Base-by-base conservation (phyloP, 1,139 yeast genomes). In the Kurtzmaniella quercitrusa region DNA sequence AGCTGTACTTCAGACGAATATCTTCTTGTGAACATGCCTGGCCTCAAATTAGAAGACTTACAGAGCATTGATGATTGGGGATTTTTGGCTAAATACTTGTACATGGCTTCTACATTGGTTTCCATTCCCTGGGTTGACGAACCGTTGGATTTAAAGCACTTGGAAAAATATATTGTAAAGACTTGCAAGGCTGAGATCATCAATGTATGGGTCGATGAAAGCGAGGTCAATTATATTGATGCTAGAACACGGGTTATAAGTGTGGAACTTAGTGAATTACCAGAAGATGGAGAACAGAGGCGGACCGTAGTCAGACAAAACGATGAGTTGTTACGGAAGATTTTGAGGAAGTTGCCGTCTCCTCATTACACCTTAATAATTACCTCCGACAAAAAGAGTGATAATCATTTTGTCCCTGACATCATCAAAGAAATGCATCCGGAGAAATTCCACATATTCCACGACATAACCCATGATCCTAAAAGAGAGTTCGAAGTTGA, bases 1-100 rank as follows among this genome's bases (percentile, higher is more conserved):
- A 70, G 73, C 37, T 89, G 96, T 56, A 66, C 81, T 1, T 78
- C 91, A 0, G 86, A 87, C 57, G 85, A 83, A 1, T 85, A 84
- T 52, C 55, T 89, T 2, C 61, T 88, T 14, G 69, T 87, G 1
- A 78, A 85, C 54, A 80, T 79, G 39, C 95, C 95, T 0, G 94
- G 94, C 0, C 60, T 88, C 44, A 61, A 62, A 2, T 64, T 73
- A 41, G 63, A 65, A n/a, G 95, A 88, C 60, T 67, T 88, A 47
- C 66, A 68, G 19, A 66, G 68, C 38, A 62, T 62, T 41, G 68
- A 70, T 3, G 60, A 68, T 21, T 85, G 87, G 76, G 71, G 69
- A 1, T 71, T 76, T 49, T 54, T 86, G 19, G 66, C 83, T 42
- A 72, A 75, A 42, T 79, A 82, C 56, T 56, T 84, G 48, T 63